Percentiles rank a stretch among this genome's conserved stretches.
phyloP scores from a whole-genome alignment of 78 protist species.

The Dictyostelium citrinum region DNA sequence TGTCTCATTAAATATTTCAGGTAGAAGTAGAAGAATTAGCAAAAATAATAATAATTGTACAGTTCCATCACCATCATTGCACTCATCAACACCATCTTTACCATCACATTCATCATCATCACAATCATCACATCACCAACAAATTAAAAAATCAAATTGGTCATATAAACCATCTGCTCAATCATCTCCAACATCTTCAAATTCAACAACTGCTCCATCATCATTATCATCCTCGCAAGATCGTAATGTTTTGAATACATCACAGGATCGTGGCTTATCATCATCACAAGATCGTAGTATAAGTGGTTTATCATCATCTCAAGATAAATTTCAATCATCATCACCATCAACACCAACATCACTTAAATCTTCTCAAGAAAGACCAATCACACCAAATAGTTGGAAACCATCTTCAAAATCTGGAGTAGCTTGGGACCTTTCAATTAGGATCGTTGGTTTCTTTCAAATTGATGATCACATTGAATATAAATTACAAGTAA shows the following conservation, averaged over 20 bases:
- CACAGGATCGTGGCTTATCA: background rate
- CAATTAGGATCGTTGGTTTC: constrained; percentile 15
- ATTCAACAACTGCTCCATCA: background rate
- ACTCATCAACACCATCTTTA: background rate
- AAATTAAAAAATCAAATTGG: background rate
- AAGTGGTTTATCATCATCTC: constrained; percentile 5
- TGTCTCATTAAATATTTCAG: background rate
- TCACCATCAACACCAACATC: background rate
- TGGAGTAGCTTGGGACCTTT: constrained; percentile 55
- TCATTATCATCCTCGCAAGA: background rate
- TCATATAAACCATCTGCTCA: constrained; percentile 11
- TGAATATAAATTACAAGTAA: constrained; percentile 47
- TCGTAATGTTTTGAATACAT: background rate
- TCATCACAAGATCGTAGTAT: background rate
- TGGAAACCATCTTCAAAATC: constrained; percentile 51
- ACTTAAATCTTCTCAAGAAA: background rate
- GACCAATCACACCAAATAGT: background rate
- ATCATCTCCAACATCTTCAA: background rate
- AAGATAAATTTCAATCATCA: background rate
- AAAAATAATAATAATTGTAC: background rate
- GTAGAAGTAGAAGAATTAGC: background rate
- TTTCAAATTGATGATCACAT: constrained; percentile 8
- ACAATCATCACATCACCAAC: background rate
- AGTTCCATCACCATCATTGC: background rate
- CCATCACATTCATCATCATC: background rate